A percentile compares a stretch with the other conserved stretches of the same genome.
Conservation (phyloP, 2,329 filamentous ascomycete species). For the Aureobasidium sp. region DNA sequence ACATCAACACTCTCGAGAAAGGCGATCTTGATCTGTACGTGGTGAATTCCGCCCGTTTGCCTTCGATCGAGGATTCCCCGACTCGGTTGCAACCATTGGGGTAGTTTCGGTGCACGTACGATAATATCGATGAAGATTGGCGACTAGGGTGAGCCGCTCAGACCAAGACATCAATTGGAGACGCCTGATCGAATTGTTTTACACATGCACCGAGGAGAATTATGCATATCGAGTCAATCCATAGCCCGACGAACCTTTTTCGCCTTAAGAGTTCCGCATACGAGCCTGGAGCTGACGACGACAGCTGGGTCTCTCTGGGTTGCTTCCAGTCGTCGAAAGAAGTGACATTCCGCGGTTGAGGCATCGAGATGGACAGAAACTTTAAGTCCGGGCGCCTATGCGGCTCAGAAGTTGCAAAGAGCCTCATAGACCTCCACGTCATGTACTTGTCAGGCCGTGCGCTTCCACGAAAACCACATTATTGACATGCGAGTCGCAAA, state of each 20-base stretch:
- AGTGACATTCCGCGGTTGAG: not conserved
- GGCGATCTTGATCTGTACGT: slow-evolving; percentile 1
- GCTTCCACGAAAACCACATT: not conserved
- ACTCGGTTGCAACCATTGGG: slow-evolving; percentile 13
- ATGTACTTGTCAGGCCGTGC: slow-evolving; percentile 3
- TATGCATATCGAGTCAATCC: not conserved
- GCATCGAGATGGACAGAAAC: not conserved
- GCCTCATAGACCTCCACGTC: not conserved
- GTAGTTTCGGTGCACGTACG: not conserved
- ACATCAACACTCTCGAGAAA: slow-evolving; percentile 9
- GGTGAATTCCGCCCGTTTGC: slow-evolving; percentile 4
- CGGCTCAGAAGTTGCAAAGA: not conserved
- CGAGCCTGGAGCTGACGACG: not conserved
- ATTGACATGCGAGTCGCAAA: not conserved
- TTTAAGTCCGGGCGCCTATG: not conserved
- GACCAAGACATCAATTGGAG: not conserved
- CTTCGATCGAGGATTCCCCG: not conserved
- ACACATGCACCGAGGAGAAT: not conserved
- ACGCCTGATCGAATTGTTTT: not conserved
- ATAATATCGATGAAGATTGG: not conserved
- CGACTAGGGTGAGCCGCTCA: not conserved
- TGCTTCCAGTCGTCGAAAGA: not conserved
- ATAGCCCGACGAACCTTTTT: not conserved
- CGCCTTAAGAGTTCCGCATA: not conserved
- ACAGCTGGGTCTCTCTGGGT: not conserved